A percentile compares a stretch with the other conserved stretches of the same genome.
Evolutionary conservation across 2,329 filamentous ascomycete genomes (phyloP).

Genomic region (Domatiomyces catenatus): DNA sequence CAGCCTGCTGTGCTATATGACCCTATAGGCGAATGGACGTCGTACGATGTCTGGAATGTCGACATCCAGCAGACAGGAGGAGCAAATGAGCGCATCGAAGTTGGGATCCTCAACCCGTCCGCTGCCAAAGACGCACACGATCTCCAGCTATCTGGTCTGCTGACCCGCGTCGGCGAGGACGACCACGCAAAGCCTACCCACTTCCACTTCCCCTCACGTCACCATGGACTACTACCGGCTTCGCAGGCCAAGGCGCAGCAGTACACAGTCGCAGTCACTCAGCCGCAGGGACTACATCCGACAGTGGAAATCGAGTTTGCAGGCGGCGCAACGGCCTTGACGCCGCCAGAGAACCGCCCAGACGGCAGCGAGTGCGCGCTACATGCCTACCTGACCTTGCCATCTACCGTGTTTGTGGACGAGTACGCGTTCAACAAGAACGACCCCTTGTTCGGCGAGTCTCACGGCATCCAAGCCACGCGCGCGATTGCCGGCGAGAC

Average conservation of each 20-base stretch:
- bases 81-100: conserved; percentile 39
- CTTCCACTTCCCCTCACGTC: conserved; percentile 71
- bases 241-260: conserved; percentile 25
- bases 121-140: conserved; percentile 47
- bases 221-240: conserved; percentile 43
- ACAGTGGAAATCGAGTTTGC: conserved; percentile 55
- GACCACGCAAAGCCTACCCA: conserved; percentile 55
- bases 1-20: conserved; percentile 16
- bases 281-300: conserved; percentile 70
- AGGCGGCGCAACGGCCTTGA: conserved; percentile 32
- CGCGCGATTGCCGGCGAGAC: conserved; percentile 58
- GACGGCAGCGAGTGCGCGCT: conserved; percentile 48
- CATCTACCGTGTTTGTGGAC: conserved; percentile 68
- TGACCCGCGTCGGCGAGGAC: conserved; percentile 65
- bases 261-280: conserved; percentile 50
- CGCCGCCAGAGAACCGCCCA: conserved; percentile 27
- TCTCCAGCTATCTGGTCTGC: conserved; percentile 59
- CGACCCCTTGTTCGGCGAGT: conserved; percentile 53
- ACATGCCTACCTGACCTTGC: conserved; percentile 69
- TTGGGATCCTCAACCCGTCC: conserved; percentile 59
- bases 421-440: conserved; percentile 57
- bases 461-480: conserved; percentile 59
- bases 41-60: conserved; percentile 31
- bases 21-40: conserved; percentile 11
- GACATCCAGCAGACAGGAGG: conserved; percentile 5